Percentiles rank a stretch among this genome's conserved stretches.
Evolutionary conservation across 495 filamentous ascomycete genomes (phyloP).

Genomic region (Talaromyces thailandensis): DNA sequence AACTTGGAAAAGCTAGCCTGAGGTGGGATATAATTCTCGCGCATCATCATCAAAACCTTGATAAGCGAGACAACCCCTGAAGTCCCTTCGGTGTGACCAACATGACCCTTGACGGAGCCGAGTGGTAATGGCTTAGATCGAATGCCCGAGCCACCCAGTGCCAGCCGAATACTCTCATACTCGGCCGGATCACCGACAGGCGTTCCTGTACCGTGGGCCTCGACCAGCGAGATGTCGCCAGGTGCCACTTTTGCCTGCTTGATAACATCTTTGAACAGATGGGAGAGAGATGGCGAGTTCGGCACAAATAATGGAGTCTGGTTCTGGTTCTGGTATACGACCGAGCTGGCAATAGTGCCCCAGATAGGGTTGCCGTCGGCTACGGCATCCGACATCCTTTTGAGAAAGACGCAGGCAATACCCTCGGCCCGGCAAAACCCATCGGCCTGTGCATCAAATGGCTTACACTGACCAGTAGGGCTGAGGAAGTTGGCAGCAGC

Average conservation of each 20-base stretch:
- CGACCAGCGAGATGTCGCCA: too few relatives aligned
- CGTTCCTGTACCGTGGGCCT: too few relatives aligned
- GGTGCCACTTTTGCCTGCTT: too few relatives aligned
- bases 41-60: constrained; percentile 42
- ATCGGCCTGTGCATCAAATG: constrained; percentile 36
- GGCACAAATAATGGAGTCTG: constrained; percentile 63
- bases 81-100: constrained; percentile 44
- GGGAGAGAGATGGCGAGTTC: constrained; percentile 40
- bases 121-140: too few relatives aligned
- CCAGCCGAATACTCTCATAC: constrained; percentile 27
- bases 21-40: constrained; percentile 27
- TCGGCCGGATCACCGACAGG: constrained; percentile 64
- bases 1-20: constrained; percentile 34
- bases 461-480: constrained; percentile 50
- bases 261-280: too few relatives aligned
- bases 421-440: constrained; percentile 51
- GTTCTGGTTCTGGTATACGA: constrained; percentile 59
- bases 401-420: constrained; percentile 55
- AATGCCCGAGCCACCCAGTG: constrained; percentile 26
- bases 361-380: constrained; percentile 54
- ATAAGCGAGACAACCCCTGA: constrained; percentile 37
- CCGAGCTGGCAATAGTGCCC: constrained; percentile 50
- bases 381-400: constrained; percentile 53
- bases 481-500: constrained; percentile 29
- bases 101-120: constrained; percentile 41